Conservation (phyloP, 1,139 yeast genomes). For the Yamadazyma jaroonii region DNA sequence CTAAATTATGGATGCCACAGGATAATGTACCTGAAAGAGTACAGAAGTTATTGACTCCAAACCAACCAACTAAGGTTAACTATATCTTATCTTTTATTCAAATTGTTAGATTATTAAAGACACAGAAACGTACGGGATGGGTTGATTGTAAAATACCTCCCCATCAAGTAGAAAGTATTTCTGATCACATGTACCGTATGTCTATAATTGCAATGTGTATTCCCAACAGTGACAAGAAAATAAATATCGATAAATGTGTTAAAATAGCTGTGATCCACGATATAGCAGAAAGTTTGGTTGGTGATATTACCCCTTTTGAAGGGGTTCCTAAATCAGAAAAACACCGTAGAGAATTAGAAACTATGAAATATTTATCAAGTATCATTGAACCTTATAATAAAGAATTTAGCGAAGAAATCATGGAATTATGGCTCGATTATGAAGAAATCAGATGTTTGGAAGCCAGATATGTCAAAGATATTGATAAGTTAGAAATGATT, state of each 20-base stretch:
- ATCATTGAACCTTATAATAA: conserved; percentile 64
- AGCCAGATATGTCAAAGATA: conserved; percentile 88
- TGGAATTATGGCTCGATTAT: conserved; percentile 83
- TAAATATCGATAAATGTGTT: conserved; percentile 57
- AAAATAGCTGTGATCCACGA: conserved; percentile 90
- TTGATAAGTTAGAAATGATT: conserved; percentile 90
- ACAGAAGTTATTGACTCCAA: conserved; percentile 35
- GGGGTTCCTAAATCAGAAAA: conserved; percentile 65
- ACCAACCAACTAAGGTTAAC: conserved; percentile 27
- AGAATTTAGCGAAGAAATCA: conserved; percentile 61
- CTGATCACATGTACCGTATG: conserved; percentile 98
- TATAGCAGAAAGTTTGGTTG: conserved; percentile 90
- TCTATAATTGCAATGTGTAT: conserved; percentile 76
- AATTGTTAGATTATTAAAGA: conserved; percentile 70
- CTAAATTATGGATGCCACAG: conserved; percentile 54
- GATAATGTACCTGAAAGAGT: conserved; percentile 55
- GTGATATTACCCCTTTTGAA: conserved; percentile 91
- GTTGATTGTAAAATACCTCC: conserved; percentile 64
- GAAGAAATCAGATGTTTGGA: conserved; percentile 80
- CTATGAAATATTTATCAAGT: conserved; percentile 66
- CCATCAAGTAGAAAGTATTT: conserved; percentile 62
- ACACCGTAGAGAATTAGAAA: conserved; percentile 74
- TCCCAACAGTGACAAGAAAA: conserved; percentile 30
- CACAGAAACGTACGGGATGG: conserved; percentile 94
- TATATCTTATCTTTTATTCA: conserved; percentile 72